Evolutionary conservation across 2,329 filamentous ascomycete genomes (phyloP), one percentile per base, ranked within the genome.

Genomic region (Tolypocladium ovalisporum): DNA sequence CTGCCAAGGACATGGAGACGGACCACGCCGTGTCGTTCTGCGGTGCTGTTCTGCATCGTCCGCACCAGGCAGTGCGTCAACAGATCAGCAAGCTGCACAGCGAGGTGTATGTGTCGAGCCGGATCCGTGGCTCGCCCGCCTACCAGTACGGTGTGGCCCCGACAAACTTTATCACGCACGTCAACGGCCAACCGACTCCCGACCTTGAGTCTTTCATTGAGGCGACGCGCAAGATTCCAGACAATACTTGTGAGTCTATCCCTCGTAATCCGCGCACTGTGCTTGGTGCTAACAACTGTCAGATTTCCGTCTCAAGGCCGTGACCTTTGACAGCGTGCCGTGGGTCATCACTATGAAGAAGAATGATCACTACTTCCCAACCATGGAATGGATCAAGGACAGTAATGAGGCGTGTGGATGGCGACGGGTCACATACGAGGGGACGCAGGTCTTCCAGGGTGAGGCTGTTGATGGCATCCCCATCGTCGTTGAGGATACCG

Each of bases 261-360:
- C 19, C 29, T 9, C n/a, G n/a, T 10, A 8, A 19, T 17, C 42
- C 15, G 4, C 47, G 12, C n/a, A 35, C 19, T 6, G 1, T 22
- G 19, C 10, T 7, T 29, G 15, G 2, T 22, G 47, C 29, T 52
- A 52, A 52, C 47, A 35, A 9, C 2, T 22, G 1, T 8, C 58
- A 87, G 85, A 99, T 74, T 99, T 99, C 84, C 86, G 94, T 22
- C 80, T 99, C 56, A 92, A 93, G 71, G 90, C 94, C n/a, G 90
- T 97, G 71, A 97, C 94, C 0, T 99, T 99, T 68, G 94, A 99
- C 71, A 96, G 95, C 67, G 91, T 99, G 12, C 93, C 93, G 4
- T 99, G 94, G 91, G 91, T 99, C n/a, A 90, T 95, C 42, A 99
- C 94, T 10, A 96, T 99, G 89, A 99, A 99, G 85, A 97, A 97